phyloP scores from a whole-genome alignment of 495 filamentous ascomycete genomes.

The Talaromyces adpressus region DNA sequence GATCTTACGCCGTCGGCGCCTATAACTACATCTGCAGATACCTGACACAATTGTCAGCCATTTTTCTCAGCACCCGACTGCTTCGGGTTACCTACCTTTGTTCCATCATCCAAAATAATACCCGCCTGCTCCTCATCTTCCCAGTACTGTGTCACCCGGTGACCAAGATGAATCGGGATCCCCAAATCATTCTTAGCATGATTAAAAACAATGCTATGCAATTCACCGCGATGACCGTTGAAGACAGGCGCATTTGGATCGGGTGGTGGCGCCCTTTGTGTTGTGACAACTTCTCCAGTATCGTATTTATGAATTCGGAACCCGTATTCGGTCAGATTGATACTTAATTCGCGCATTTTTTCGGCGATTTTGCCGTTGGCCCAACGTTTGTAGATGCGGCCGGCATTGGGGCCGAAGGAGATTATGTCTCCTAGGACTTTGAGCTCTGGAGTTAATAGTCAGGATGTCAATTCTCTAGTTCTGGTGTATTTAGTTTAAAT shows the following conservation, averaged over 20 bases:
- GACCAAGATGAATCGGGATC: slow-evolving; percentile 49
- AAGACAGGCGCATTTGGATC: slow-evolving; percentile 47
- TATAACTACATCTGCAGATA: slow-evolving; percentile 28
- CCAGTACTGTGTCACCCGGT: slow-evolving; percentile 47
- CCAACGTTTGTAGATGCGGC: slow-evolving; percentile 50
- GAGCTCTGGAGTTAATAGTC: slow-evolving; percentile 26
- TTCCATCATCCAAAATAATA: slow-evolving; percentile 45
- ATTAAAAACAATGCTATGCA: slow-evolving; percentile 51
- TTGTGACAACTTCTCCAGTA: slow-evolving; percentile 53
- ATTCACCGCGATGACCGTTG: slow-evolving; percentile 54
- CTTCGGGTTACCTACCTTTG: slow-evolving; percentile 18
- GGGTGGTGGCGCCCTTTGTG: slow-evolving; percentile 38
- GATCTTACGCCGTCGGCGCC: slow-evolving; percentile 55
- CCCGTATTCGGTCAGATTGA: slow-evolving; percentile 43
- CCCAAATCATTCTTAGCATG: slow-evolving; percentile 45
- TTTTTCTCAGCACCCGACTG: too few species aligned
- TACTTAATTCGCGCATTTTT: slow-evolving; percentile 42
- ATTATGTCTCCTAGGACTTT: slow-evolving; percentile 58
- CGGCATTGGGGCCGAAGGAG: slow-evolving; percentile 55
- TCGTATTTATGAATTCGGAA: slow-evolving; percentile 54
- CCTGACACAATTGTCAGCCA: slow-evolving; percentile 9
- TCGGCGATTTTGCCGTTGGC: slow-evolving; percentile 35
- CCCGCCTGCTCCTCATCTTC: slow-evolving; percentile 46
- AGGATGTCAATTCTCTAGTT: not conserved
- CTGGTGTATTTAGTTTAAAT: not conserved